A percentile compares a stretch with the other conserved stretches of the same genome.
phyloP scores from a whole-genome alignment of 2,329 filamentous ascomycete species.

The Pyrenochaeta sp. region DNA sequence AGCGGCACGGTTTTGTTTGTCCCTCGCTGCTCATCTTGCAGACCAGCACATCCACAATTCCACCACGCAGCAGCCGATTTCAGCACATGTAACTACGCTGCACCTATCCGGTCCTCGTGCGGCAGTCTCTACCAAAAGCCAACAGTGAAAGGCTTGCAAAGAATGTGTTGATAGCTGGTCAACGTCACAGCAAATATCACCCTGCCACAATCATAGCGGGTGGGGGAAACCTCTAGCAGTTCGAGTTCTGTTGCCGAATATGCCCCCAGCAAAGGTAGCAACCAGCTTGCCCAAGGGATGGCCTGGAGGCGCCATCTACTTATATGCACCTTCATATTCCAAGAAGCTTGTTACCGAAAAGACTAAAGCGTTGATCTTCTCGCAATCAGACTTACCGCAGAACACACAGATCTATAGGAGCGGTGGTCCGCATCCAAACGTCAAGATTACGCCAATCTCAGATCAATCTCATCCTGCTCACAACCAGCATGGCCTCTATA shows the following conservation, averaged over 20 bases:
- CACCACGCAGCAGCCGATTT: too few relatives aligned
- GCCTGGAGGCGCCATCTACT: conserved; percentile 36
- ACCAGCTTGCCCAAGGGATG: conserved; percentile 39
- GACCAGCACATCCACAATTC: too few relatives aligned
- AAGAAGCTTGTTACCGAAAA: conserved; percentile 37
- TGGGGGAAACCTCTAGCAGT: not conserved
- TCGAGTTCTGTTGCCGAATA: not conserved
- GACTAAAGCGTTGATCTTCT: conserved; percentile 28
- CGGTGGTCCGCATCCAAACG: conserved; percentile 44
- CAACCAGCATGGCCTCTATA: conserved; percentile 59
- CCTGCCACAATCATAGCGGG: too few relatives aligned
- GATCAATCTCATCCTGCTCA: conserved; percentile 56
- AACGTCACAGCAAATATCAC: too few relatives aligned
- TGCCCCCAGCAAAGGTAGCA: conserved; percentile 2
- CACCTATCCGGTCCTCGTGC: too few relatives aligned
- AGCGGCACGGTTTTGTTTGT: not conserved
- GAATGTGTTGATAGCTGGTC: too few relatives aligned
- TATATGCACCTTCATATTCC: conserved; percentile 42
- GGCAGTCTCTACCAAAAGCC: too few relatives aligned
- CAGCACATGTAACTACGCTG: too few relatives aligned
- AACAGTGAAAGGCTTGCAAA: too few relatives aligned
- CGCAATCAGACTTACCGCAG: conserved; percentile 25
- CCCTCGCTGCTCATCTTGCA: too few relatives aligned
- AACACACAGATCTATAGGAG: conserved; percentile 21
- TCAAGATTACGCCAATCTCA: conserved; percentile 54